Base-by-base conservation (phyloP, 2,329 filamentous ascomycete species). In the Dactylonectria macrodidyma region DNA sequence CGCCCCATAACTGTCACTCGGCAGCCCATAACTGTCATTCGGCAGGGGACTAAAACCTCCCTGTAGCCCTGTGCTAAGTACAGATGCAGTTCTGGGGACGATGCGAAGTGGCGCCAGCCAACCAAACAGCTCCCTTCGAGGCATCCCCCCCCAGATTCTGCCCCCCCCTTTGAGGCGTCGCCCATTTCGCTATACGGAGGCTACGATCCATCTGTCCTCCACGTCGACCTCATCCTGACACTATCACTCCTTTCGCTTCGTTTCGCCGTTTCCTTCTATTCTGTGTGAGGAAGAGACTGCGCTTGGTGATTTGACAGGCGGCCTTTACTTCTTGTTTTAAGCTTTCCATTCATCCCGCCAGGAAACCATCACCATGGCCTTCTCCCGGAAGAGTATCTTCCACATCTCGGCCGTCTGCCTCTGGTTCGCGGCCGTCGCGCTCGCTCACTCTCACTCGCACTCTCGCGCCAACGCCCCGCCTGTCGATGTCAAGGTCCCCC, bases 391-490 rank as follows among this genome's bases (percentile, higher is more conserved):
- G 73, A 71, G 69, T 52, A 48, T 74, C 22, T 61, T 30, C 26
- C 26, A 70, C 65, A 63, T 67, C 33, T 69, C 71, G 68, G 76
- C 75, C n/a, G 46, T 76, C 51, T 77, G 76, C 63, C 70, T 81
- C 60, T 66, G 74, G 5, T 72, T 79, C 50, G 76, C 71, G 16
- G 73, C 71, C 38, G 72, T 74, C 33, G 77, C 69, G 19, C 54
- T 76, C 70, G 68, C 77, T 62, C 66, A 76, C 74, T 59, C 63
- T n/a, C 62, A 70, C 70, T 68, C 77, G 62, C 66, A 76, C 74
- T 59, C 63, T n/a, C 62, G 68, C 50, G 59, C 57, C 19, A 62
- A 38, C 19, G 48, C 41, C 33, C 44, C 46, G 10, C 66, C 71
- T 44, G 57, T 47, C 12, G 65, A 73, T 54, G 63, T n/a, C 9